Conservation (phyloP, 2,329 filamentous ascomycete genomes). For the Pseudocercospora cruenta region DNA sequence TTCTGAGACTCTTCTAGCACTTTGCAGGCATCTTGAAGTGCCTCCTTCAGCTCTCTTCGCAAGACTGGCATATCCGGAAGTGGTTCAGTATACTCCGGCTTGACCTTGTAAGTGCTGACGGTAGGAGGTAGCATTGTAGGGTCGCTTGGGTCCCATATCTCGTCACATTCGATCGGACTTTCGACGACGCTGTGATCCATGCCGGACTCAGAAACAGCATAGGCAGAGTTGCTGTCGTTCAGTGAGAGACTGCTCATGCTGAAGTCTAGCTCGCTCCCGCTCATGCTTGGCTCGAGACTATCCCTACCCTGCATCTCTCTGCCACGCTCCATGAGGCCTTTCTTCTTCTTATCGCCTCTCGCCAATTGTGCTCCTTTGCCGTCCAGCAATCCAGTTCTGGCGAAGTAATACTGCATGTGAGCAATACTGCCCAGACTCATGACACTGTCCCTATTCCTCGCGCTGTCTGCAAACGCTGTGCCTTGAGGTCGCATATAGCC, state of each 20-base stretch:
- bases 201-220: conserved; percentile 41
- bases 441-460: conserved; percentile 87
- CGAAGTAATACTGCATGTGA: conserved; percentile 98
- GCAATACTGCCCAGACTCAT: conserved; percentile 96
- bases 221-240: conserved; percentile 32
- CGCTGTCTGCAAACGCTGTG: conserved; percentile 87
- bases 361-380: conserved; percentile 87
- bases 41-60: conserved; percentile 68
- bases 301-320: conserved; percentile 17
- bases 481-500: conserved; percentile 88
- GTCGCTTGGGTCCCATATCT: conserved; percentile 60
- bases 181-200: conserved; percentile 46
- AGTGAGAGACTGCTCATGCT: conserved; percentile 31
- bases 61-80: conserved; percentile 82
- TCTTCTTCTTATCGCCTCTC: conserved; percentile 42
- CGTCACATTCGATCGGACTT: conserved; percentile 57
- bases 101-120: conserved; percentile 90
- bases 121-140: conserved; percentile 91
- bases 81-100: conserved; percentile 77
- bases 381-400: conserved; percentile 87
- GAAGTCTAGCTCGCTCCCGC: conserved; percentile 29
- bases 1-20: conserved; percentile 63
- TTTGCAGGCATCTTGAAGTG: conserved; percentile 70
- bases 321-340: conserved; percentile 28
- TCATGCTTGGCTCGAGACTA: conserved; percentile 14